phyloP scores from a whole-genome alignment of 441 rosid species.

The Pelargonium myrrhifolium region DNA sequence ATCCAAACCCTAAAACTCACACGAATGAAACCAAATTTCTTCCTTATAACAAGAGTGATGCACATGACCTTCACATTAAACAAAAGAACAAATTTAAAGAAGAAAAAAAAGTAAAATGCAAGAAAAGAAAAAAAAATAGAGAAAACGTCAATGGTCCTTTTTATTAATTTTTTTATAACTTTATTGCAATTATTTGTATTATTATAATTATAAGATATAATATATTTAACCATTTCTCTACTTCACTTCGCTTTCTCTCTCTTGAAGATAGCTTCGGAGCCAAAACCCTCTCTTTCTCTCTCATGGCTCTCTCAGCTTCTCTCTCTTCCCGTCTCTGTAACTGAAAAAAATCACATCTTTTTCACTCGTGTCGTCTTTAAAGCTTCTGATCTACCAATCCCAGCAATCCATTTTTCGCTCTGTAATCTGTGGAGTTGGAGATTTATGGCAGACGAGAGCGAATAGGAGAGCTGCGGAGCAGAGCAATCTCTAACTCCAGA shows the following conservation, averaged over 20 bases:
- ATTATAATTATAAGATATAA: not conserved
- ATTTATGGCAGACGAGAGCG: not conserved
- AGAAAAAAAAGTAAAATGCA: too few species aligned
- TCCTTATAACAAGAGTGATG: too few species aligned
- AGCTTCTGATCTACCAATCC: constrained; percentile 1
- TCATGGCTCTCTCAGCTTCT: not conserved
- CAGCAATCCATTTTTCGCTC: not conserved
- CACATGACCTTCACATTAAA: too few species aligned
- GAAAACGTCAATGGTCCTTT: constrained; percentile 25
- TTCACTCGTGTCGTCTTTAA: not conserved
- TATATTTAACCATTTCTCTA: not conserved
- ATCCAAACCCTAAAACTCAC: too few species aligned
- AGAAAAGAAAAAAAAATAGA: constrained; percentile 9
- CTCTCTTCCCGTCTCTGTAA: not conserved
- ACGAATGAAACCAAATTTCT: too few species aligned
- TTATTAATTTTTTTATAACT: constrained; percentile 4
- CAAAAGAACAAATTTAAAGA: too few species aligned
- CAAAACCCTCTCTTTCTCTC: not conserved
- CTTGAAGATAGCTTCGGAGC: not conserved
- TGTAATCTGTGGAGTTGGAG: not conserved
- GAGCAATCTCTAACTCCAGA: not conserved
- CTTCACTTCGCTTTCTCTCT: not conserved
- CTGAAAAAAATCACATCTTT: not conserved
- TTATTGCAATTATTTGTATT: not conserved
- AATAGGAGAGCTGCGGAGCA: not conserved